Evolutionary conservation across 805 yeast genomes (phyloP), one percentile per base, ranked within the genome.

Genomic region (Cephaloascus fragrans): DNA sequence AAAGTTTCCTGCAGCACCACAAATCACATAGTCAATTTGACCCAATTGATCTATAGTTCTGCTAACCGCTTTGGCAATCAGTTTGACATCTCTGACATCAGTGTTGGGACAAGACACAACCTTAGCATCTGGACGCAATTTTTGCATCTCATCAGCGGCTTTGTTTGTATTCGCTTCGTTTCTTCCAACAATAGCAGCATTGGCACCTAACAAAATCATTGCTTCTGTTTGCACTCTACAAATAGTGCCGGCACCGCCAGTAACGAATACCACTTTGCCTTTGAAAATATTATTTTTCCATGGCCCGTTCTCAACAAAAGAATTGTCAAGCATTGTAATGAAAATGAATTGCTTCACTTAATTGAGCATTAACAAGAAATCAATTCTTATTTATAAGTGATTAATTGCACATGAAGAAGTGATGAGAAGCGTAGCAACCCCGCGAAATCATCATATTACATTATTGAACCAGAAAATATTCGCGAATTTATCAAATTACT

Each of bases 241-340:
- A 40, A 90, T 89, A n/a, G 95, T 78, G 10, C 97, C 97, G 2
- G 97, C 93, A 12, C 97, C 97, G 4, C 97, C 97, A 1, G 97
- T 90, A 38, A 87, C 85, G 47, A 89, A 83, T 4, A 78, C 93
- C 2, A 86, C 96, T 56, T 88, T 88, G 12, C 83, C 94, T 41
- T 77, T 69, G 64, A 88, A 88, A 32, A 87, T 50, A 46, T 73
- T 83, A 1, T 80, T 75, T 46, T 80, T 79, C 67, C 67, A 66
- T 29, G 49, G 35, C 26, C 62, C 44, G 35, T 40, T 47, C 4
- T 51, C 44, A 14, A 65, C 46, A 38, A 46, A 65, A 5, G 62
- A 50, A 45, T 47, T 49, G 44, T 60, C 62, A 31, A 31, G 29
- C n/a, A n/a, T n/a, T n/a, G n/a, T n/a, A n/a, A n/a, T 49, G 62